Evolutionary conservation across 1,139 yeast genomes (phyloP), one percentile per base, ranked within the genome.

Genomic region (Yamadazyma triangularis): DNA sequence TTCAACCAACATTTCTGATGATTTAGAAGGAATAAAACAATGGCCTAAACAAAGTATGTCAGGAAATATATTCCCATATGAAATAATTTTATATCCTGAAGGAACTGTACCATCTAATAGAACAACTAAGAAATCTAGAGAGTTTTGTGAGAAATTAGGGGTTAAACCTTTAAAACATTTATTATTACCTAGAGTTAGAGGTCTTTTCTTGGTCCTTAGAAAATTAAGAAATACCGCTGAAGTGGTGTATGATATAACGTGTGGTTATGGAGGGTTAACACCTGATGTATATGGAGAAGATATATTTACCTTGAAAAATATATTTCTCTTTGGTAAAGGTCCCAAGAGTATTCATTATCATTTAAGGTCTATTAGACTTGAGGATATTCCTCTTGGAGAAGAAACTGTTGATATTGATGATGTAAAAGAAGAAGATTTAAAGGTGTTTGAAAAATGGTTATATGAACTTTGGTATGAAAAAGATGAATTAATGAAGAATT

Each of bases 51-150:
- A 71, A 2, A 42, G 40, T 4, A 50, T 58, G 21, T 34, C 57
- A 2, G 42, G 52, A 39, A 40, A 55, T 29, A 36, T 62, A 31
- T 53, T 68, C 64, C 67, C 78, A 41, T 79, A 76, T 42, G 64
- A 64, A 50, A 51, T 91, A 32, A 58, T 89, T 16, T 55, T 91
- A 21, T 91, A 82, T 56, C 98, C 99, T 1, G 99, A 91, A 56
- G 99, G 99, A 2, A 91, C 99, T 0, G 93, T 88, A 32, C 63
- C 85, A 36, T 79, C 93, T 23, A 65, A 64, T 9, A 70, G 75
- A 41, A 87, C 96, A 4, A 69, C 74, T 29, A 60, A 49, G 6
- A 73, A 74, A 36, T 77, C 89, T 3, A 64, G 62, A 11, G 66
- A 55, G 11, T 91, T 63, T 56, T 82, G 85, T 16, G 58, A 56